These are phyloP conservation scores for Taphrina confusa DNA, from an alignment of 1,139 yeast species.

Conservation along the genomic window DNA sequence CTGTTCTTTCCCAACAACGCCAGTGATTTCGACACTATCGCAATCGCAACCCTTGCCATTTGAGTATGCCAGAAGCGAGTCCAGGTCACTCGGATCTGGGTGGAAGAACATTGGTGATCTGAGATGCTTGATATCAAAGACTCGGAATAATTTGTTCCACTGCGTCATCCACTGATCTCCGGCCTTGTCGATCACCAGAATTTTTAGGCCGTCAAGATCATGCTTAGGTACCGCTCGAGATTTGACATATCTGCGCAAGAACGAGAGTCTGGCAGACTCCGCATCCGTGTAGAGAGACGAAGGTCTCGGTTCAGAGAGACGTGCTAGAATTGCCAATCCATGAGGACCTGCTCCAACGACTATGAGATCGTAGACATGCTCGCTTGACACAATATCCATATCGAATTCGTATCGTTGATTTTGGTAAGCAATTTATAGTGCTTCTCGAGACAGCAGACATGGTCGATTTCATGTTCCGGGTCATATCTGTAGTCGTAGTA, in stretches of 20 bases:
- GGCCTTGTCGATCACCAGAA: constrained; percentile 3
- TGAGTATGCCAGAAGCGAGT: constrained; percentile 53
- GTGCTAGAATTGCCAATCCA: constrained; percentile 3
- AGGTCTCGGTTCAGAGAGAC: constrained; percentile 11
- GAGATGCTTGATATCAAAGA: constrained; percentile 53
- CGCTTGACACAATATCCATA: constrained; percentile 10
- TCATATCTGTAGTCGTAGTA: no score
- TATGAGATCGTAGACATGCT: constrained; percentile 11
- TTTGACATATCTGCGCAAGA: not conserved
- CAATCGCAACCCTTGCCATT: constrained; percentile 46
- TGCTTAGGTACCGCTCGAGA: not conserved
- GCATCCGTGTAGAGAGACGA: constrained; percentile 19
- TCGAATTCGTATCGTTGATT: no score
- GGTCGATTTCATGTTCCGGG: no score
- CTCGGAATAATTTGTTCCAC: constrained; percentile 53
- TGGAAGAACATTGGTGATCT: constrained; percentile 58
- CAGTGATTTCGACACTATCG: constrained; percentile 52
- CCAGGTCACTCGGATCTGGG: constrained; percentile 54
- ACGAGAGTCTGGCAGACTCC: constrained; percentile 6
- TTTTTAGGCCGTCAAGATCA: not conserved
- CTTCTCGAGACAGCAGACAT: no score
- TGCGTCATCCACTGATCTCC: constrained; percentile 47
- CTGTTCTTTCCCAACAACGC: constrained; percentile 54
- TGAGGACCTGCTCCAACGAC: constrained; percentile 23
- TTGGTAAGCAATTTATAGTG: no score